Conservation (phyloP, 768 basidiomycete genomes). For the Kwoniella europaea region DNA sequence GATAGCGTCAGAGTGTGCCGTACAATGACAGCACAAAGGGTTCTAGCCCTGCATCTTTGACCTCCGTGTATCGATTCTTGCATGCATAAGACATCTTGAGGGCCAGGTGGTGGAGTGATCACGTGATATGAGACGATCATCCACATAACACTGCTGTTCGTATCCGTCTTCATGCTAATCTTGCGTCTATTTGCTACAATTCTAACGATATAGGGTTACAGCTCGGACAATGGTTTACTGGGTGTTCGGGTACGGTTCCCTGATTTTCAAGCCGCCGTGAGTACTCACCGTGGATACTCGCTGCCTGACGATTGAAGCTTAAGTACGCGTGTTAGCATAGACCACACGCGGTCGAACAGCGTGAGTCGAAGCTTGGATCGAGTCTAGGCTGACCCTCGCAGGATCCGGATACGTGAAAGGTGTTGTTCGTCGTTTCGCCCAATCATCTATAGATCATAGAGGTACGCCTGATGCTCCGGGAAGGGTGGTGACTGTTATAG, state of each 20-base stretch:
- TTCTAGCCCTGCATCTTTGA: too few relatives aligned
- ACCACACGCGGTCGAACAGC: conserved; percentile 73
- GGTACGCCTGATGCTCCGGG: conserved; percentile 88
- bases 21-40: too few relatives aligned
- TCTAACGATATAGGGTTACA: background rate
- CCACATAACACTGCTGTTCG: too few relatives aligned
- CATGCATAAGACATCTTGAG: too few relatives aligned
- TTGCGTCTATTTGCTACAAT: too few relatives aligned
- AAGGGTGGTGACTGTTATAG: conserved; percentile 85
- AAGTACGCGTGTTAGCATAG: conserved; percentile 59
- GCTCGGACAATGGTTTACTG: conserved; percentile 62
- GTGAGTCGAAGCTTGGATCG: conserved; percentile 61
- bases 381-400: conserved; percentile 1
- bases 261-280: conserved; percentile 81
- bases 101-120: too few relatives aligned
- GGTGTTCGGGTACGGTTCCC: conserved; percentile 89
- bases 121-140: too few relatives aligned
- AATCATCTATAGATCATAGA: conserved; percentile 89
- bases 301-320: background rate
- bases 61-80: too few relatives aligned
- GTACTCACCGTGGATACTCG: background rate
- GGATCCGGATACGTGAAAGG: conserved; percentile 86
- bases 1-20: too few relatives aligned
- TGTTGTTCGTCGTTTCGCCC: conserved; percentile 86
- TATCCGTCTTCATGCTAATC: too few relatives aligned